Evolutionary conservation across 2,329 filamentous ascomycete genomes (phyloP), one percentile per base, ranked within the genome.

Genomic region (Arthrobotrys conoides): DNA sequence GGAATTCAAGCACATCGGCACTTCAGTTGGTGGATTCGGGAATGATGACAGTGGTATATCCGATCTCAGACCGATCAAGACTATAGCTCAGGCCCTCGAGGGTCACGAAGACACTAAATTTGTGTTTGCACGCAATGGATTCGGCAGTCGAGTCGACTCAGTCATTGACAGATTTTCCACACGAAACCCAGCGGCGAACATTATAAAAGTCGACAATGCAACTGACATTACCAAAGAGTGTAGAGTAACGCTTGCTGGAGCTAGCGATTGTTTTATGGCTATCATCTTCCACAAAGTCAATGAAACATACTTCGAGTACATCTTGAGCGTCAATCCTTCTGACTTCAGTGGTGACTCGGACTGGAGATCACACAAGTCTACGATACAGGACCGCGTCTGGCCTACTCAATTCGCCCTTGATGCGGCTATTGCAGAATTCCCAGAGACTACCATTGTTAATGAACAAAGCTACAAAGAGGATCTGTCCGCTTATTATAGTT

Each of bases 221-320:
- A 84, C 86, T 12, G 87, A 90, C 2, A 85, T 96, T 10, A 84
- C 89, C 2, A 86, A 86, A 20, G 86, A 88, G 30, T 96, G 93
- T 83, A 88, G 87, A 30, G 90, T 88, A 81, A 88, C 87, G 30
- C 84, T 92, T 63, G 86, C 89, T 44, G 92, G 92, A 24, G 90
- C 92, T 0, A 91, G 91, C 14, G 85, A 84, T 0, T 96, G 93
- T 83, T 94, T 91, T 82, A 91, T 89, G 18, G 93, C 91, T 10
- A 88, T 92, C 0, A 89, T 91, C 8, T 95, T 96, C 85, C 67
- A 79, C 36, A 59, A 66, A n/a, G 69, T 57, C 85, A 93, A 93
- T 9, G 80, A 83, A 0, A 88, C 87, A 5, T 88, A 88, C 0
- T 97, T 94, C 94, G 96, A 96, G 84, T 97, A 97, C 83, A 94